Base-by-base conservation (phyloP, 345 rosid genomes). In the Brassica napus region DNA sequence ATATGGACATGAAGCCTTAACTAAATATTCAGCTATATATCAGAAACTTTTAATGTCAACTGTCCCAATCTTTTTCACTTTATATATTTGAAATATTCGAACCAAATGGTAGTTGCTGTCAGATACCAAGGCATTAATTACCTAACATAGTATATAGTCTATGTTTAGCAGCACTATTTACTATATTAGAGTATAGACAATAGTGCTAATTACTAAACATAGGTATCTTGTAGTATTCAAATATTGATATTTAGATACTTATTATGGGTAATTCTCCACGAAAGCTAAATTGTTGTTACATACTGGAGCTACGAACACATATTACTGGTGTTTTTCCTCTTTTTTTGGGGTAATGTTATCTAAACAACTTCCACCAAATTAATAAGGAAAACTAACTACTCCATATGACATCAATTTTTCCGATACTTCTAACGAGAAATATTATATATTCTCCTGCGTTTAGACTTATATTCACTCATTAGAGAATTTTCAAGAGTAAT, bases 381-480 rank as follows among this genome's bases (percentile, higher is more conserved):
- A 18, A 18, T 18, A 18, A 18, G 18, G 18, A n/a, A n/a, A n/a
- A n/a, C n/a, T n/a, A n/a, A n/a, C n/a, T n/a, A n/a, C 18, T 18
- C 18, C 18, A 18, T 18, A 18, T 18, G 18, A 18, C 18, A 0
- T 18, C 18, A 18, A 9, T 0, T 8, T 62, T 59, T 78, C 23
- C 0, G 6, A 44, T 65, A 44, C 21, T 30, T 65, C 24, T 15
- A 35, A 65, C 11, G 31, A 63, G 10, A 57, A 57, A 26, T 26
- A 26, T 42, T 34, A 52, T 54, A 35, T 35, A 35, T 5, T 49
- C 12, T 11, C 82, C 55, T 68, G 28, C 34, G 70, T 68, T 75
- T 75, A 70, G 55, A 80, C 68, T n/a, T 69, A n/a, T 57, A 75
- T 54, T 64, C 61, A 81, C 65, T 75, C 65, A 81, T 74, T 69